phyloP scores from a whole-genome alignment of 2,329 filamentous ascomycete genomes.

The Cercospora sp. region DNA sequence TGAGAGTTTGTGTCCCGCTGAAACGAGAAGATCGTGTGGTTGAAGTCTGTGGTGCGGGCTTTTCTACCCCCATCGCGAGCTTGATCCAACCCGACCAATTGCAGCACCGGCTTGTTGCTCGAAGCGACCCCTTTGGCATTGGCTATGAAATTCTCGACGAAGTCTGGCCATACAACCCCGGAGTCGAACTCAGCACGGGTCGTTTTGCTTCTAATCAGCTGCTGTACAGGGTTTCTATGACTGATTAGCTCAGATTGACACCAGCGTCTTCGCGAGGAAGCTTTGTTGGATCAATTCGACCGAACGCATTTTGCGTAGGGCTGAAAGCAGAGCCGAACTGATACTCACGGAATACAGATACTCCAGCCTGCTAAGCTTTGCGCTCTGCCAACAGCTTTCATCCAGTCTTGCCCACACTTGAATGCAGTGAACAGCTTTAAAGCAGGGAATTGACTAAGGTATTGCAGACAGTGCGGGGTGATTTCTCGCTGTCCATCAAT shows the following conservation, averaged over 20 bases:
- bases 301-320: neutral
- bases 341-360: neutral
- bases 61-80: neutral
- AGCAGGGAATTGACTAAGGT: conserved; percentile 24
- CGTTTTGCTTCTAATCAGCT: neutral
- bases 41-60: neutral
- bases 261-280: neutral
- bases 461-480: conserved; percentile 18
- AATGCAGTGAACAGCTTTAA: conserved; percentile 22
- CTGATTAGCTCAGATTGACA: neutral
- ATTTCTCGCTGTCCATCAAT: conserved; percentile 17
- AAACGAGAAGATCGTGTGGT: neutral
- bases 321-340: neutral
- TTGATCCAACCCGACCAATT: neutral
- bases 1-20: neutral
- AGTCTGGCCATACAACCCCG: neutral
- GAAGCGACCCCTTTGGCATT: neutral
- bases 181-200: neutral
- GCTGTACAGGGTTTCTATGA: neutral
- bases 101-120: neutral
- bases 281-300: neutral
- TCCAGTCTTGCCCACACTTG: conserved; percentile 4
- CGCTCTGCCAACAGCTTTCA: neutral
- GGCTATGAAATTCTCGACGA: neutral
- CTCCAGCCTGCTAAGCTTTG: conserved; percentile 8